Conservation (phyloP, 1,139 yeast genomes). For the Hemisphaericaspora xylanilytica region DNA sequence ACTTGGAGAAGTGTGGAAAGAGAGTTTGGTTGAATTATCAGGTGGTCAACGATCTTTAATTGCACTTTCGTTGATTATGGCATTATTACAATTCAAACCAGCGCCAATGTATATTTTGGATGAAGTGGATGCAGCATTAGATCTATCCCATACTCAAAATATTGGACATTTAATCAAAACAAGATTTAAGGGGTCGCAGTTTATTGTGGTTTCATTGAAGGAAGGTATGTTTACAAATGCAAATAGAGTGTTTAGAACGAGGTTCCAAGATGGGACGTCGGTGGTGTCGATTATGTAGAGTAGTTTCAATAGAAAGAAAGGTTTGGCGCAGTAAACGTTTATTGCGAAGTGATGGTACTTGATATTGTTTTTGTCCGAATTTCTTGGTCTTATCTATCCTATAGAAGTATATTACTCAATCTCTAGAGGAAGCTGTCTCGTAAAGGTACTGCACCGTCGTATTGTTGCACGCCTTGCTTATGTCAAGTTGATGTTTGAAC, state of each 20-base stretch:
- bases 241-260: slow-evolving; percentile 85
- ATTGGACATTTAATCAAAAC: slow-evolving; percentile 96
- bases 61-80: slow-evolving; percentile 87
- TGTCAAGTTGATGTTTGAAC: too few species aligned
- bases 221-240: slow-evolving; percentile 99
- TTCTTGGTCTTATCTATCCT: too few species aligned
- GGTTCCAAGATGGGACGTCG: slow-evolving; percentile 96
- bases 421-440: too few species aligned
- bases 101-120: slow-evolving; percentile 98
- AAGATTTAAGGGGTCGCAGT: slow-evolving; percentile 91
- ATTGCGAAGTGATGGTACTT: too few species aligned
- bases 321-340: too few species aligned
- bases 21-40: slow-evolving; percentile 87
- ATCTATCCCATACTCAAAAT: slow-evolving; percentile 94
- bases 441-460: too few species aligned
- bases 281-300: slow-evolving; percentile 65
- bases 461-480: too few species aligned
- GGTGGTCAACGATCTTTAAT: slow-evolving; percentile 97
- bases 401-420: too few species aligned
- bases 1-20: slow-evolving; percentile 93
- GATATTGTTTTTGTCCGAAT: too few species aligned
- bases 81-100: slow-evolving; percentile 88
- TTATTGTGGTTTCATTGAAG: slow-evolving; percentile 91
- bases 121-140: slow-evolving; percentile 98
- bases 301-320: too few species aligned